Evolutionary conservation across 345 rosid genomes (phyloP).

Genomic region (Dipteronia sinensis): DNA sequence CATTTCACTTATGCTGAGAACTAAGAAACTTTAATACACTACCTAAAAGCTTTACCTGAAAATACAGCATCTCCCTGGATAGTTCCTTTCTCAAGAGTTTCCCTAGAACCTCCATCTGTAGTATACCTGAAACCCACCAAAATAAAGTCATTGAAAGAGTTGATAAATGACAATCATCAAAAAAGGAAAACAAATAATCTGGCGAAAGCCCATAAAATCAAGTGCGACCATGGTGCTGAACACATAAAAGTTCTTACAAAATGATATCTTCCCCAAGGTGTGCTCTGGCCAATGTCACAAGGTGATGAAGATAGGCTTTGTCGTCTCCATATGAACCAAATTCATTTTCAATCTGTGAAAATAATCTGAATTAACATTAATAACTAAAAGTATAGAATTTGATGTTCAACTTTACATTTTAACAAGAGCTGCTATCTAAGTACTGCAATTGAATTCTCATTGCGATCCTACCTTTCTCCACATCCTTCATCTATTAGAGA

Average conservation of each 20-base stretch:
- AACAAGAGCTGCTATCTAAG: not conserved
- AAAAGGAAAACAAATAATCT: not conserved
- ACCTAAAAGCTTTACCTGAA: slow-evolving; percentile 51
- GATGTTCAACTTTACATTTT: slow-evolving; percentile 2
- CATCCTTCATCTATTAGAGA: not conserved
- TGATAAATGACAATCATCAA: slow-evolving; percentile 8
- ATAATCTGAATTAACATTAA: not conserved
- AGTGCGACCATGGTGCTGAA: not conserved
- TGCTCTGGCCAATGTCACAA: slow-evolving; percentile 59
- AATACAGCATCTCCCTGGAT: slow-evolving; percentile 60
- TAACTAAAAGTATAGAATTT: slow-evolving; percentile 16
- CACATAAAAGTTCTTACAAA: slow-evolving; percentile 51
- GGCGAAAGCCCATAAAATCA: not conserved
- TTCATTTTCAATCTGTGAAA: slow-evolving; percentile 89
- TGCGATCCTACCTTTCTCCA: not conserved
- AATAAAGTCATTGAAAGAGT: slow-evolving; percentile 8
- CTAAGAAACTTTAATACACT: not conserved
- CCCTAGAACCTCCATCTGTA: slow-evolving; percentile 86
- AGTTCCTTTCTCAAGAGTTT: slow-evolving; percentile 79
- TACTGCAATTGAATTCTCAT: not conserved
- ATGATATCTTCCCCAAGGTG: slow-evolving; percentile 66
- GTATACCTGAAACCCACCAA: slow-evolving; percentile 63
- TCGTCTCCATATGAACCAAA: slow-evolving; percentile 95
- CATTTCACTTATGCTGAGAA: not conserved
- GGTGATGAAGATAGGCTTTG: slow-evolving; percentile 72